Percentiles rank a stretch among this genome's conserved stretches.
Evolutionary conservation across 768 basidiomycete genomes (phyloP).

Genomic region (Psilocybe tampanensis): DNA sequence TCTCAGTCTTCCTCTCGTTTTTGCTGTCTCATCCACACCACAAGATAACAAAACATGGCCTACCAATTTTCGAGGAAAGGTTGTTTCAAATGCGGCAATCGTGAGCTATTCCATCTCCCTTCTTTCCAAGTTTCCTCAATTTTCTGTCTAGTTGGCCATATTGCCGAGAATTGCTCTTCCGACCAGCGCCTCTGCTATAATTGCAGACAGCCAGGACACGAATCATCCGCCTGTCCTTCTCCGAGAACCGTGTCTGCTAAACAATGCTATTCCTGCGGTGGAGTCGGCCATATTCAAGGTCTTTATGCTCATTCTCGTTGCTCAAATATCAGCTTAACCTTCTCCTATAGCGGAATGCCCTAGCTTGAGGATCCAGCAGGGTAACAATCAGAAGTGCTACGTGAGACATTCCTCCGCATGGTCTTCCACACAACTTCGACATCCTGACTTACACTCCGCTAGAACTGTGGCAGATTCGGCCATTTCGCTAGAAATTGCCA

Average conservation of each 20-base stretch:
- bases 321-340: neutral
- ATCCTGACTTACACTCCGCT: constrained; percentile 9
- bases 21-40: constrained; percentile 23
- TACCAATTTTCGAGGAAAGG: constrained; percentile 86
- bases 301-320: neutral
- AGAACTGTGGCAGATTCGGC: constrained; percentile 84
- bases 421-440: no score
- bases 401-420: constrained; percentile 43
- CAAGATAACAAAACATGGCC: constrained; percentile 58
- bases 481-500: constrained; percentile 83
- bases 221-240: constrained; percentile 84
- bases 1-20: neutral
- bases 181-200: constrained; percentile 93
- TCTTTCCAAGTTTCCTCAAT: constrained; percentile 15
- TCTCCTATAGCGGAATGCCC: constrained; percentile 69
- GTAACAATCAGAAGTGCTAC: constrained; percentile 80
- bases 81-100: constrained; percentile 93
- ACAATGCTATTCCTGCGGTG: constrained; percentile 93
- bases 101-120: constrained; percentile 48
- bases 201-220: constrained; percentile 93
- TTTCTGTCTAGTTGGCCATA: constrained; percentile 73
- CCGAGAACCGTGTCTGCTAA: constrained; percentile 83
- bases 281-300: constrained; percentile 86
- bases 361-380: constrained; percentile 68
- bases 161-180: constrained; percentile 90